phyloP scores from a whole-genome alignment of 371 early-diverging fungal genomes.

The Rhizopus stolonifer region DNA sequence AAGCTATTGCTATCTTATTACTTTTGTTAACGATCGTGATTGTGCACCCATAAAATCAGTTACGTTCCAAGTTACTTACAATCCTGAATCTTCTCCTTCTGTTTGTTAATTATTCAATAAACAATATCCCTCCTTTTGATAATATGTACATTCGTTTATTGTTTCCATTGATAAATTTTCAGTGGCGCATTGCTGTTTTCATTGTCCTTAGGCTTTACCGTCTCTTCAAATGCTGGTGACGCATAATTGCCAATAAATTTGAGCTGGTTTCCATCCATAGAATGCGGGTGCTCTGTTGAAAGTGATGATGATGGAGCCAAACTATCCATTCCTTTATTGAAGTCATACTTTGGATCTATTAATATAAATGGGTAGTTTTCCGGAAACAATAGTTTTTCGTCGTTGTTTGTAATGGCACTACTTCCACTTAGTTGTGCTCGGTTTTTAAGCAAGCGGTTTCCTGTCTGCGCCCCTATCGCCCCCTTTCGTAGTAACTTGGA shows the following conservation, averaged over 20 bases:
- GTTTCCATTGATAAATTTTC: constrained; percentile 24
- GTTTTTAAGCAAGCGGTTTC: constrained; percentile 14
- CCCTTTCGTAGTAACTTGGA: constrained; percentile 25
- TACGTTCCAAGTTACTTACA: constrained; percentile 25
- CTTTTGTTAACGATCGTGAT: constrained; percentile 7
- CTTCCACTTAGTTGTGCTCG: background rate
- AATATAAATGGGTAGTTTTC: constrained; percentile 22
- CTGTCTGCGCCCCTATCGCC: constrained; percentile 22
- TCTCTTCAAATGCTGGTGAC: too few species aligned
- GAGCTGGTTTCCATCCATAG: too few species aligned
- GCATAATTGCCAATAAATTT: too few species aligned
- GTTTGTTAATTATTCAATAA: background rate
- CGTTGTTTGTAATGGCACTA: background rate
- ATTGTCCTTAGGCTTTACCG: too few species aligned
- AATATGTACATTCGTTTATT: background rate
- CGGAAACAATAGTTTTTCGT: background rate
- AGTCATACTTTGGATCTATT: constrained; percentile 21
- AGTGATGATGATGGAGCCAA: too few species aligned
- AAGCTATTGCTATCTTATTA: constrained; percentile 28
- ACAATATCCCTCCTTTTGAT: background rate
- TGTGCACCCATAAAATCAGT: constrained; percentile 20
- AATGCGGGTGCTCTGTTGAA: too few species aligned
- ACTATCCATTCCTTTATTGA: background rate
- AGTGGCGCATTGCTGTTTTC: constrained; percentile 1
- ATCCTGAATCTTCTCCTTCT: constrained; percentile 31